Conservation (phyloP, 305 asterid genomes). For the Plantago coronopus region DNA sequence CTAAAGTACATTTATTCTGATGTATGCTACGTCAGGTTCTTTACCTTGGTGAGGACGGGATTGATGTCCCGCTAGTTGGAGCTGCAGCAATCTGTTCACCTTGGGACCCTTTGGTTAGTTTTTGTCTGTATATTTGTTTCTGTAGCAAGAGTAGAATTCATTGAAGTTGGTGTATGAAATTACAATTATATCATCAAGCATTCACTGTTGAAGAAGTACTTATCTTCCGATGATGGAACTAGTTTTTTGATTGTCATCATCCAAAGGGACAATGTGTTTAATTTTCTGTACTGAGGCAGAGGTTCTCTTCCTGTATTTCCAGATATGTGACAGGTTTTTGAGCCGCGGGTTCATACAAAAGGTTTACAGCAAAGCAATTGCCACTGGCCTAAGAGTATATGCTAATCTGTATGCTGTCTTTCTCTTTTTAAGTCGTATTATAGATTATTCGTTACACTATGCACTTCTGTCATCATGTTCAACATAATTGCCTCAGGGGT, state of each 20-base stretch:
- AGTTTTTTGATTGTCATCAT: not conserved
- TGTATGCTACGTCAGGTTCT: constrained; percentile 51
- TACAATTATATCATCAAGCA: too few relatives aligned
- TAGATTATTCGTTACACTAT: not conserved
- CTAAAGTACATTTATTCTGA: constrained; percentile 1
- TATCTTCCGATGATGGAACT: not conserved
- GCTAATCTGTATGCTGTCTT: constrained; percentile 54
- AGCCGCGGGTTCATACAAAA: constrained; percentile 62
- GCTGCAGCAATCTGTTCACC: constrained; percentile 93
- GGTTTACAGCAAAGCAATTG: constrained; percentile 61
- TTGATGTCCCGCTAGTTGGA: constrained; percentile 55
- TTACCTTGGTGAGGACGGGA: constrained; percentile 91
- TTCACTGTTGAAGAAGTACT: too few relatives aligned
- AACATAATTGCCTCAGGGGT: not conserved
- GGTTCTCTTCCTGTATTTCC: constrained; percentile 21
- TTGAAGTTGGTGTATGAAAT: too few relatives aligned
- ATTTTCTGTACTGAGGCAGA: constrained; percentile 27
- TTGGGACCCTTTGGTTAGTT: constrained; percentile 94
- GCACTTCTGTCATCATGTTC: constrained; percentile 1
- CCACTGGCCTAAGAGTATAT: constrained; percentile 68
- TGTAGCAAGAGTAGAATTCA: too few relatives aligned
- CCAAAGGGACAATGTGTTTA: not conserved
- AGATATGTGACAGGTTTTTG: constrained; percentile 83
- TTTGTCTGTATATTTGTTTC: not conserved
- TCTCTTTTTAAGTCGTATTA: constrained; percentile 7